Conservation (phyloP, 108 stramenopile genomes). For the Fragilariopsis cylindrus region DNA sequence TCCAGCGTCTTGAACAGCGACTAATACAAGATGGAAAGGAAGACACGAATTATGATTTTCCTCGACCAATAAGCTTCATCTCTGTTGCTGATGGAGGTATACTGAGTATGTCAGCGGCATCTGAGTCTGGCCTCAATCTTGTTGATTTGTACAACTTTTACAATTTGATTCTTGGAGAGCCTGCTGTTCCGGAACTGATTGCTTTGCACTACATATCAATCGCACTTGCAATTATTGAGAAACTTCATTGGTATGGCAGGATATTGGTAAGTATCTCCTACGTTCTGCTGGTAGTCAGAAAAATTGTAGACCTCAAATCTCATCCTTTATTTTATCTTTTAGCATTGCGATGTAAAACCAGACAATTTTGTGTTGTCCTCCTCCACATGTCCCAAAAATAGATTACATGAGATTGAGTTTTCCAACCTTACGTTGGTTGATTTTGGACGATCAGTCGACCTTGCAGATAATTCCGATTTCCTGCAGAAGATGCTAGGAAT, state of each 20-base stretch:
- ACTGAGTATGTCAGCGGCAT: conserved; percentile 75
- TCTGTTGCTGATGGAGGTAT: conserved; percentile 67
- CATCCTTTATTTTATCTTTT: not conserved
- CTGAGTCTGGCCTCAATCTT: conserved; percentile 67
- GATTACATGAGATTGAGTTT: conserved; percentile 33
- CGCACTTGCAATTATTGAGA: conserved; percentile 66
- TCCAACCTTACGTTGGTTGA: conserved; percentile 76
- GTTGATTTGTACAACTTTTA: conserved; percentile 78
- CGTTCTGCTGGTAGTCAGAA: too few relatives aligned
- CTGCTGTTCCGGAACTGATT: conserved; percentile 64
- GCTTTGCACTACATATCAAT: conserved; percentile 71
- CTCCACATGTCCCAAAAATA: conserved; percentile 26
- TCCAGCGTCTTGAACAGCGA: conserved; percentile 51
- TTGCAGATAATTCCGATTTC: conserved; percentile 26
- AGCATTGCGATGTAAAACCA: conserved; percentile 86
- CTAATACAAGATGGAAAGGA: conserved; percentile 16
- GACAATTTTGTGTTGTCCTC: conserved; percentile 78
- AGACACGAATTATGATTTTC: conserved; percentile 46
- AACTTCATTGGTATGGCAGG: conserved; percentile 73
- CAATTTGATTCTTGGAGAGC: conserved; percentile 45
- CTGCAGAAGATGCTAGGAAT: conserved; percentile 32
- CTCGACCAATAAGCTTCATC: conserved; percentile 57
- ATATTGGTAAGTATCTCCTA: conserved; percentile 61
- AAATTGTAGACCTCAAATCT: not conserved
- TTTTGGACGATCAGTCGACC: conserved; percentile 79